phyloP scores from a whole-genome alignment of 75 land plant genomes.

The Isoetes taiwanensis region DNA sequence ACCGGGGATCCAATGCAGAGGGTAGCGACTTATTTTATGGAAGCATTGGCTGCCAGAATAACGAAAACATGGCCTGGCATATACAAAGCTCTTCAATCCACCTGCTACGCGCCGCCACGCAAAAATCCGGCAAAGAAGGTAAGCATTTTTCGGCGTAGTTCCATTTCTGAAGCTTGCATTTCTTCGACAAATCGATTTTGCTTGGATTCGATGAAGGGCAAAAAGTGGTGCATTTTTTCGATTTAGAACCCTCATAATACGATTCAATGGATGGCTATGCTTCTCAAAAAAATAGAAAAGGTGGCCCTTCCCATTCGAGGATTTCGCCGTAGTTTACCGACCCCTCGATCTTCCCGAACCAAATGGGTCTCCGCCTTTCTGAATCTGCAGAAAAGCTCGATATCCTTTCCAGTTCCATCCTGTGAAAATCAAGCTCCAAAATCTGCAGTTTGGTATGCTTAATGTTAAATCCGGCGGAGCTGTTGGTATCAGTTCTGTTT shows the following conservation, averaged over 20 bases:
- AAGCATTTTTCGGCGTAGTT: conserved; percentile 38
- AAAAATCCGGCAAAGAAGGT: conserved; percentile 28
- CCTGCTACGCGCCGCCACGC: conserved; percentile 18
- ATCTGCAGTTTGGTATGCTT: conserved; percentile 34
- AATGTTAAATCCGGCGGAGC: conserved; percentile 60
- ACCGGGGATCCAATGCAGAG: conserved; percentile 77
- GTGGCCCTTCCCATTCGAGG: conserved; percentile 64
- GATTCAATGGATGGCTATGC: conserved; percentile 48
- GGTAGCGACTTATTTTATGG: conserved; percentile 55
- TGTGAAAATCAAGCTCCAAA: conserved; percentile 29
- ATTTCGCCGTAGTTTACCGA: too few relatives aligned
- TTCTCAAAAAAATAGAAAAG: conserved; percentile 43
- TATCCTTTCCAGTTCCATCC: conserved; percentile 69
- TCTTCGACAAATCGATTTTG: conserved; percentile 43
- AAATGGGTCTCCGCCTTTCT: conserved; percentile 26
- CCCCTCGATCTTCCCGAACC: conserved; percentile 36
- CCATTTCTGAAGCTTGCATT: conserved; percentile 46
- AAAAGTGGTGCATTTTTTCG: conserved; percentile 59
- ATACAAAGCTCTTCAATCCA: conserved; percentile 43
- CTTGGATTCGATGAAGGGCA: conserved; percentile 69
- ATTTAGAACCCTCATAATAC: conserved; percentile 36
- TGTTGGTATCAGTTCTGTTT: conserved; percentile 38
- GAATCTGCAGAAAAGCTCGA: conserved; percentile 62
- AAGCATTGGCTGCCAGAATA: conserved; percentile 51
- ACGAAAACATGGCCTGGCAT: conserved; percentile 55